Conservation (phyloP, 768 basidiomycete species). For the Macrocybe gigantea region DNA sequence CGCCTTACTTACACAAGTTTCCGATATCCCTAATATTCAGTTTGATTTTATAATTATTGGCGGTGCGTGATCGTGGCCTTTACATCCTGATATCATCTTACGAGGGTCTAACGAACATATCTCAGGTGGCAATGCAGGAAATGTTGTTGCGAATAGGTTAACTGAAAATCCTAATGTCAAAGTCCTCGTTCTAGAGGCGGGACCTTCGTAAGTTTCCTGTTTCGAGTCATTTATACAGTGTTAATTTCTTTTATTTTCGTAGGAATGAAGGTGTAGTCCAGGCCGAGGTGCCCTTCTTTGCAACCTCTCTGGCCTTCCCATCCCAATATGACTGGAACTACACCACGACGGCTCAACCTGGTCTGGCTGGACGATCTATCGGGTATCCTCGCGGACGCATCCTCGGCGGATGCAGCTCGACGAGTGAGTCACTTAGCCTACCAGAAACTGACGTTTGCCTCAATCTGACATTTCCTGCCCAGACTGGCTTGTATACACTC, state of each 20-base stretch:
- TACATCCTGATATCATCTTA: too few species aligned
- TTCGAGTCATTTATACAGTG: neutral
- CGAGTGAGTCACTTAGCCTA: conserved; percentile 16
- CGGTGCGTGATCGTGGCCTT: too few species aligned
- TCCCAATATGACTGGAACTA: conserved; percentile 28
- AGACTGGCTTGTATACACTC: conserved; percentile 13
- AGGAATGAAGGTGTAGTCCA: conserved; percentile 12
- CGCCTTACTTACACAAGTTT: neutral
- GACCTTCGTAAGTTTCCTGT: conserved; percentile 8
- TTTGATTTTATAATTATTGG: too few species aligned
- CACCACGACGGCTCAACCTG: conserved; percentile 25
- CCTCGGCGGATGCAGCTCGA: conserved; percentile 25
- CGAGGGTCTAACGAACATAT: neutral
- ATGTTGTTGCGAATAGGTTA: conserved; percentile 13
- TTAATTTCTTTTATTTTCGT: neutral
- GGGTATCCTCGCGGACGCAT: conserved; percentile 21
- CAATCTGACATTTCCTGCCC: neutral
- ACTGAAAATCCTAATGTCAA: conserved; percentile 8
- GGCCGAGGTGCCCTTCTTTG: conserved; percentile 12
- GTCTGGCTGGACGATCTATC: conserved; percentile 18
- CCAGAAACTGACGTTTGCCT: neutral
- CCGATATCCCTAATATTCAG: neutral
- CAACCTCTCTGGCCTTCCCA: conserved; percentile 3
- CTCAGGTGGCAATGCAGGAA: conserved; percentile 17
- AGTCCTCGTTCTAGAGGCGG: conserved; percentile 14